phyloP scores from a whole-genome alignment of 2,329 filamentous ascomycete species.

The Fusarium pseudoanthophilum region DNA sequence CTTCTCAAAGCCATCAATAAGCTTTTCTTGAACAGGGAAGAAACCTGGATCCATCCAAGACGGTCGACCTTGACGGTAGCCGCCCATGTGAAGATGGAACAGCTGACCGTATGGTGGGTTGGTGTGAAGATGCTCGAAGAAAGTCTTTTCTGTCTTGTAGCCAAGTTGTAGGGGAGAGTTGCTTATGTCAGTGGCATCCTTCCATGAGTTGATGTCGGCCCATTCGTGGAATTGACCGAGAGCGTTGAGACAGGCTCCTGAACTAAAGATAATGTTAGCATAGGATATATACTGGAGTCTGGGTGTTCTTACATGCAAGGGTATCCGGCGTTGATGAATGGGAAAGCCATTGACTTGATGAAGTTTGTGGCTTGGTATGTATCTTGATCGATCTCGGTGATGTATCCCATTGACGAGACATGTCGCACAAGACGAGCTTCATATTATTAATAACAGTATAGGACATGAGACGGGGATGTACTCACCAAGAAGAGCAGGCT shows the following conservation, averaged over 20 bases:
- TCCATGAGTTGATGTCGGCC: conserved; percentile 43
- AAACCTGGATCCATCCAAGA: conserved; percentile 52
- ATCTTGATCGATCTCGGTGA: conserved; percentile 50
- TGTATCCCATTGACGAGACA: conserved; percentile 53
- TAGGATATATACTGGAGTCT: fast-evolving
- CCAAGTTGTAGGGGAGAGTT: conserved; percentile 48
- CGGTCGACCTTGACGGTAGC: conserved; percentile 48
- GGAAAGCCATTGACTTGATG: conserved; percentile 48
- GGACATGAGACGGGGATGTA: fast-evolving
- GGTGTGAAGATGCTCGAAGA: conserved; percentile 49
- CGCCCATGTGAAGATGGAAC: conserved; percentile 55
- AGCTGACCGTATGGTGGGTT: conserved; percentile 45
- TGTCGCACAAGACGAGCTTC: conserved; percentile 54
- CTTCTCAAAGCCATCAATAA: conserved; percentile 45
- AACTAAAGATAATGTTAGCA: not conserved
- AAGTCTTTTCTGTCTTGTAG: conserved; percentile 49
- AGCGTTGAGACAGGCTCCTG: conserved; percentile 27
- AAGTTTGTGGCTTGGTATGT: conserved; percentile 54
- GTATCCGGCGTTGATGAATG: conserved; percentile 51
- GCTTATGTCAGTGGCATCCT: conserved; percentile 44
- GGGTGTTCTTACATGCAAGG: conserved; percentile 41
- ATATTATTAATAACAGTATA: too few relatives aligned
- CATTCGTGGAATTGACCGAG: conserved; percentile 48
- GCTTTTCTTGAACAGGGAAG: conserved; percentile 48
- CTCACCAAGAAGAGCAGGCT: conserved; percentile 13